These are phyloP conservation scores for Pseudogymnoascus sp. DNA, from an alignment of 2,329 filamentous ascomycete species.

Conservation along the genomic window DNA sequence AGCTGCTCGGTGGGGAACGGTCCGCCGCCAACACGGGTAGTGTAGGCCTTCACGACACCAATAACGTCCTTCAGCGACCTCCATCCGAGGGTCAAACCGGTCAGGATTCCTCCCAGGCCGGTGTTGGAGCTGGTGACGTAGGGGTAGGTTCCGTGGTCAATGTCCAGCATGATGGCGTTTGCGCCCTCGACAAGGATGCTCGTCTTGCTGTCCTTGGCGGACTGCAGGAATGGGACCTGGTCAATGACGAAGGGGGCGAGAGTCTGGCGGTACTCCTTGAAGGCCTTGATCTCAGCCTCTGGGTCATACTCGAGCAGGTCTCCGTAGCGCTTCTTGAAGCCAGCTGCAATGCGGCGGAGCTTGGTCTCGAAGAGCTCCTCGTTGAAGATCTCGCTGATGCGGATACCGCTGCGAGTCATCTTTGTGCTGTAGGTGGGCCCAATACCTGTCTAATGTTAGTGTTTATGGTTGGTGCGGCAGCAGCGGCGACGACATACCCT, in stretches of 20 bases:
- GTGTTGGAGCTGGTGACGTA: constrained; percentile 39
- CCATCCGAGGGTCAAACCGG: constrained; percentile 39
- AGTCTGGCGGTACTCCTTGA: constrained; percentile 48
- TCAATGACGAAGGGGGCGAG: constrained; percentile 58
- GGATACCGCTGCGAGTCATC: constrained; percentile 56
- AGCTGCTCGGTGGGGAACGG: constrained; percentile 59
- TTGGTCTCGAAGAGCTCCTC: constrained; percentile 57
- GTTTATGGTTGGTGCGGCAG: constrained; percentile 38
- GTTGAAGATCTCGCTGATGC: constrained; percentile 59
- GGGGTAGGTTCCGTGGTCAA: constrained; percentile 54
- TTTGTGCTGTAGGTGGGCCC: constrained; percentile 53
- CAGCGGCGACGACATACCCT: constrained; percentile 30
- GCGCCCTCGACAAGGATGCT: constrained; percentile 63
- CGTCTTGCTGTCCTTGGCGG: constrained; percentile 48
- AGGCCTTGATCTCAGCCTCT: constrained; percentile 58
- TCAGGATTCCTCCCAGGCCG: constrained; percentile 52
- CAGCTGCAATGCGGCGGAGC: constrained; percentile 50
- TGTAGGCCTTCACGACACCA: constrained; percentile 61
- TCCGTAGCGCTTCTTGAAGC: constrained; percentile 62
- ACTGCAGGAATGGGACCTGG: constrained; percentile 50
- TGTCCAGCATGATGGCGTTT: constrained; percentile 57
- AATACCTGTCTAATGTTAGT: constrained; percentile 34
- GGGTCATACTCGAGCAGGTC: constrained; percentile 57
- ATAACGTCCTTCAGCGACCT: constrained; percentile 53
- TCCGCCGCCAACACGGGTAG: constrained; percentile 53